Conservation (phyloP, 1,284 basidiomycete species). For the Melampsora larici-populina region DNA sequence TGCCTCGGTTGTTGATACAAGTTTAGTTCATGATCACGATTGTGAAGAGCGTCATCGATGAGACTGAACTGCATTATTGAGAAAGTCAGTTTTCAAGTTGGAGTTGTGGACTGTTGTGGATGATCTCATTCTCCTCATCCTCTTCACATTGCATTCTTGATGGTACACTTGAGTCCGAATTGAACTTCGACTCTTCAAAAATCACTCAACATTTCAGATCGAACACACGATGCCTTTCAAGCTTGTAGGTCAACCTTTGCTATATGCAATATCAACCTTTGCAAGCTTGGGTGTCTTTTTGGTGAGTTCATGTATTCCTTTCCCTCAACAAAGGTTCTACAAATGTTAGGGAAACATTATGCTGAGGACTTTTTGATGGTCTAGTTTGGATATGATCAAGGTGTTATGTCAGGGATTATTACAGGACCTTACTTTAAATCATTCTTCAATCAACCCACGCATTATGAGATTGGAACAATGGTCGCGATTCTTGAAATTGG, state of each 20-base stretch:
- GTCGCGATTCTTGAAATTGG: constrained; percentile 73
- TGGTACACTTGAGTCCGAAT: no score
- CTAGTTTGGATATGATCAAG: constrained; percentile 48
- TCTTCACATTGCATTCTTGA: no score
- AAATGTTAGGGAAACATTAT: neutral
- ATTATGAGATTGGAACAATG: constrained; percentile 69
- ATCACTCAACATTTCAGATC: neutral
- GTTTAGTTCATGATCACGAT: no score
- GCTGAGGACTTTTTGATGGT: neutral
- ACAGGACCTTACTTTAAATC: constrained; percentile 77
- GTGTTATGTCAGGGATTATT: constrained; percentile 87
- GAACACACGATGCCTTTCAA: constrained; percentile 48
- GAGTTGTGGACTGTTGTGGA: no score
- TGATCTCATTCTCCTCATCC: no score
- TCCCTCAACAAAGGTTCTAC: constrained; percentile 7
- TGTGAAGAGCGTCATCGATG: no score
- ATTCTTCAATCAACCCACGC: constrained; percentile 69
- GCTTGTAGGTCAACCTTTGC: constrained; percentile 74
- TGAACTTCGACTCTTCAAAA: no score
- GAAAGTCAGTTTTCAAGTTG: no score
- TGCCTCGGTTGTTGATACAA: no score
- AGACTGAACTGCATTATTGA: no score
- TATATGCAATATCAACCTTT: constrained; percentile 77
- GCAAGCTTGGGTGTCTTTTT: constrained; percentile 83
- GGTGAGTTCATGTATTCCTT: constrained; percentile 57